phyloP scores from a whole-genome alignment of 23 red algal species.

The Gracilariopsis chorda region DNA sequence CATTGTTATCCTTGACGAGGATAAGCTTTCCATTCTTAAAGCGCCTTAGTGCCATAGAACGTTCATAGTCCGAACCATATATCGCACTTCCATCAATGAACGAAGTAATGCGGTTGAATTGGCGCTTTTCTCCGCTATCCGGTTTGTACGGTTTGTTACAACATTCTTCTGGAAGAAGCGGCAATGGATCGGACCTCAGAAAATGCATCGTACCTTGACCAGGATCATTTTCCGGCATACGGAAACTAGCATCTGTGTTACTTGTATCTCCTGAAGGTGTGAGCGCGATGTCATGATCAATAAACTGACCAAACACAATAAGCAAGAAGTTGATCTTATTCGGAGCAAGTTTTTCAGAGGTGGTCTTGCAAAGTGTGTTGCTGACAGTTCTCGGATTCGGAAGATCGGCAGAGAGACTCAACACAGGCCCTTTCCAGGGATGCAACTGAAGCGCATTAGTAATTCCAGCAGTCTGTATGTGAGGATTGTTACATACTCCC shows the following conservation, averaged over 20 bases:
- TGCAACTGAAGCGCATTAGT: slow-evolving; percentile 7
- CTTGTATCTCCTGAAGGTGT: slow-evolving; percentile 34
- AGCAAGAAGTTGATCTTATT: slow-evolving; percentile 23
- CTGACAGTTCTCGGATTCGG: slow-evolving; percentile 29
- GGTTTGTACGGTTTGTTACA: slow-evolving; percentile 15
- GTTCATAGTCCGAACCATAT: slow-evolving; percentile 39
- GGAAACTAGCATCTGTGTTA: neutral
- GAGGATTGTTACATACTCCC: slow-evolving; percentile 49
- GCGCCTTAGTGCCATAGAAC: slow-evolving; percentile 14
- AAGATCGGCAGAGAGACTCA: neutral
- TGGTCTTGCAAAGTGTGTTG: slow-evolving; percentile 7
- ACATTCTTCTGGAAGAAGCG: neutral
- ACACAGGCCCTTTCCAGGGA: neutral
- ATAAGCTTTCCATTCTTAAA: slow-evolving; percentile 31
- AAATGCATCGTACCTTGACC: slow-evolving; percentile 29
- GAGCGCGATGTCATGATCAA: slow-evolving; percentile 73
- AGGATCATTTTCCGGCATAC: neutral
- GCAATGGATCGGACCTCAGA: slow-evolving; percentile 9
- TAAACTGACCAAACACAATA: slow-evolving; percentile 63
- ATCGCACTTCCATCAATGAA: slow-evolving; percentile 67
- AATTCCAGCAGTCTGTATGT: slow-evolving; percentile 19
- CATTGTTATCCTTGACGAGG: neutral
- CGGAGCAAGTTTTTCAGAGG: neutral
- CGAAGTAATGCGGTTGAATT: slow-evolving; percentile 44
- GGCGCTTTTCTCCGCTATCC: neutral